Evolutionary conservation across 345 rosid genomes (phyloP), one percentile per base, ranked within the genome.

Genomic region (Geranium rotundifolium): DNA sequence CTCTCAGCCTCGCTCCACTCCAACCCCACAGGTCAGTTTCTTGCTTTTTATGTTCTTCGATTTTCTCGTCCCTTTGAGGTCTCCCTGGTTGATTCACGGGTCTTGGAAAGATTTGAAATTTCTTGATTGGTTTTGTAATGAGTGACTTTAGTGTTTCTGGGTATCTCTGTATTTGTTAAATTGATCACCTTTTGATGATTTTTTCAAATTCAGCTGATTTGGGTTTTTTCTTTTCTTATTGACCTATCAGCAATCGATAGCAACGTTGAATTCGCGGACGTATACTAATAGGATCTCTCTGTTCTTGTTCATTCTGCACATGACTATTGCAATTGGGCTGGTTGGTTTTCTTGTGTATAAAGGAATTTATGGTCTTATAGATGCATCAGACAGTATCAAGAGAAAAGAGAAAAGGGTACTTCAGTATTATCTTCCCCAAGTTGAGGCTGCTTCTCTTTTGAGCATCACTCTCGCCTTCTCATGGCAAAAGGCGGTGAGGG

Each of bases 401-500:
- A 70, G 72, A 62, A 67, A 73, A 70, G 96, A 95, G 76, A 83
- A 74, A 69, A 75, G 73, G 70, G 59, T 90, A 23, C 73, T 90
- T 15, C 74, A 66, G 69, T 78, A 64, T 65, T 67, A 82, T 63
- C 83, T 90, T 27, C 97, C 99, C 13, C 99, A 95, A 80, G 95
- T 86, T 41, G 99, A 90, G 76, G 88, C 81, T 31, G 95, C 97
- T 0, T 82, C 96, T 16, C 62, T 88, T 5, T 62, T 90, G 52
- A 86, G 99, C 82, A 86, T 93, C 55, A 70, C 84, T 61, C 95
- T 93, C 34, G 91, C 99, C 7, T 83, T 88, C 68, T 57, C 68
- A 1, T 93, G 99, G 99, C 97, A 93, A 79, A 83, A 80, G 73
- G 90, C 95, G 0, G 60, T 90, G 23, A 72, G 96, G 59, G 13